Evolutionary conservation across 1,139 yeast genomes (phyloP).

Genomic region (Taiozyma sp.): DNA sequence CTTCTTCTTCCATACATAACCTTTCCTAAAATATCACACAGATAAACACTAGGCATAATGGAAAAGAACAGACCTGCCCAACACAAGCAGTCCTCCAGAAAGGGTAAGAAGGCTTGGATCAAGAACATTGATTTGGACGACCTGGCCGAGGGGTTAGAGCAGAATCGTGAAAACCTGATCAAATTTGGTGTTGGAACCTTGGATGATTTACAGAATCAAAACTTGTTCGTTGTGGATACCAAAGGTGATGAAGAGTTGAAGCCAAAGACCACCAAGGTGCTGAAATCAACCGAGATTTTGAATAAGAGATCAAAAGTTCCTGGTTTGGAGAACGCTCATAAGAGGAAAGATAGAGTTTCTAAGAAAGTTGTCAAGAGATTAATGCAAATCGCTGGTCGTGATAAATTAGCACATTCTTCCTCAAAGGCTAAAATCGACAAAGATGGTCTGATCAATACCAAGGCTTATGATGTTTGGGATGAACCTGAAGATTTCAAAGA

Average conservation of each 20-base stretch:
- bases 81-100: constrained; percentile 68
- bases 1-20: too few species aligned
- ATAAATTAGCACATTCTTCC: constrained; percentile 46
- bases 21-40: background rate
- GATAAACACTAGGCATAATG: constrained; percentile 17
- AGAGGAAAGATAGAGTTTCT: constrained; percentile 49
- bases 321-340: constrained; percentile 43
- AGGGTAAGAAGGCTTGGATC: constrained; percentile 95
- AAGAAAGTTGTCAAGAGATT: constrained; percentile 64
- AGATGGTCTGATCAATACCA: constrained; percentile 52
- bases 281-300: constrained; percentile 74
- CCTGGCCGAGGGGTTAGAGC: constrained; percentile 66
- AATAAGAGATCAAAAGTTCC: constrained; percentile 76
- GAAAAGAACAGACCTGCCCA: constrained; percentile 39
- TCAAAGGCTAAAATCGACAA: constrained; percentile 48
- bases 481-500: constrained; percentile 26
- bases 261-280: constrained; percentile 40
- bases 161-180: constrained; percentile 61
- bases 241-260: constrained; percentile 48
- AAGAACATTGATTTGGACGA: constrained; percentile 87
- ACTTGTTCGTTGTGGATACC: constrained; percentile 70
- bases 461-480: constrained; percentile 67
- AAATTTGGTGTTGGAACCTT: constrained; percentile 50
- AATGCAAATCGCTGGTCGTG: constrained; percentile 77
- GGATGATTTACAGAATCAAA: constrained; percentile 35